Conservation (phyloP, 106 monocot genomes). For the Dendrobium chrysotoxum region DNA sequence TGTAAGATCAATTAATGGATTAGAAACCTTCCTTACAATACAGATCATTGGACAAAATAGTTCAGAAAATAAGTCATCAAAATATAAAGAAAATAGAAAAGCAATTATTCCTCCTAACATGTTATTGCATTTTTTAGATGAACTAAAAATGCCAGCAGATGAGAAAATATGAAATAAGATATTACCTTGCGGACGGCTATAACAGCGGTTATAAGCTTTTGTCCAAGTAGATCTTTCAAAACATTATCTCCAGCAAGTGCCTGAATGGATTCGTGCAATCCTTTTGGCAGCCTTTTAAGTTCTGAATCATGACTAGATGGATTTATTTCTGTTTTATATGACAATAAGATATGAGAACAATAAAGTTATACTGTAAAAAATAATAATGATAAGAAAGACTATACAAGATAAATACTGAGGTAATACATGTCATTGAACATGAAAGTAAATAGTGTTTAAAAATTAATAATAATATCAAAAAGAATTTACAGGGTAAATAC, state of each 20-base stretch:
- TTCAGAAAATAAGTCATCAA: not conserved
- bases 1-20: not conserved
- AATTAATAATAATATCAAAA: too few relatives aligned
- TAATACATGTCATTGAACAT: not conserved
- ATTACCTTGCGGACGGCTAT: constrained; percentile 70
- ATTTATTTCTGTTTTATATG: constrained; percentile 45
- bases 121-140: not conserved
- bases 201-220: constrained; percentile 64
- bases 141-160: not conserved
- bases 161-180: not conserved
- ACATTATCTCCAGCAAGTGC: constrained; percentile 54
- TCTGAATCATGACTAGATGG: constrained; percentile 35
- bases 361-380: not conserved
- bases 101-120: not conserved
- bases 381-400: not conserved
- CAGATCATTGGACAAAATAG: not conserved
- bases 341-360: constrained; percentile 4
- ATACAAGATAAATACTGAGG: not conserved
- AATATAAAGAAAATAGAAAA: not conserved
- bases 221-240: constrained; percentile 63
- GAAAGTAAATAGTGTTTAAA: too few relatives aligned
- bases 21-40: not conserved
- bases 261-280: constrained; percentile 67
- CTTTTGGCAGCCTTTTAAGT: constrained; percentile 55
- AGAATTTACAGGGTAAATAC: too few relatives aligned